Evolutionary conservation across 2,329 filamentous ascomycete species (phyloP).

Genomic region (Erysiphe pulchra): DNA sequence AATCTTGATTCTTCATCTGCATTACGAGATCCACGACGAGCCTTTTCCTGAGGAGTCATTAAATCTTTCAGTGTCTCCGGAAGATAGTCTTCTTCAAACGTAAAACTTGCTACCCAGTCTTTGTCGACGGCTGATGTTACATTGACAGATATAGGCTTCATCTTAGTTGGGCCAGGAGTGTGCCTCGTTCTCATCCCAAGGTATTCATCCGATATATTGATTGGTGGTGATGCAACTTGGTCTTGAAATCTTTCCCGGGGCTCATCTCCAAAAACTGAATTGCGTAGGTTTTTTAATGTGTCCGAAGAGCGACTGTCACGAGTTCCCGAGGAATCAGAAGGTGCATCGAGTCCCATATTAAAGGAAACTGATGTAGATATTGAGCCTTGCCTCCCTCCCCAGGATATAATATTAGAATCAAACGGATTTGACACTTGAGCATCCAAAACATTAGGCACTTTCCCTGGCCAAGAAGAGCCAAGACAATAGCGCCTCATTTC

Average conservation of each 20-base stretch:
- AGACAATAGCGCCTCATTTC: constrained; percentile 34
- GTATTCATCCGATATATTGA: constrained; percentile 26
- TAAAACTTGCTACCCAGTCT: constrained; percentile 42
- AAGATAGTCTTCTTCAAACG: constrained; percentile 73
- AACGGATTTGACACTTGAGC: constrained; percentile 84
- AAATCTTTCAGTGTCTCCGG: constrained; percentile 45
- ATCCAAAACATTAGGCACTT: constrained; percentile 67
- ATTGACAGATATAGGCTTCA: constrained; percentile 44
- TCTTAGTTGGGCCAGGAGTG: constrained; percentile 38
- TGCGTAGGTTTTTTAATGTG: constrained; percentile 36
- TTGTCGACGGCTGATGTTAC: constrained; percentile 32
- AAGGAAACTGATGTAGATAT: constrained; percentile 83
- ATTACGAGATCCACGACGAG: constrained; percentile 32
- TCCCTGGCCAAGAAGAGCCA: constrained; percentile 46
- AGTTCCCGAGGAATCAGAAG: constrained; percentile 44
- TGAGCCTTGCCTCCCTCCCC: constrained; percentile 68
- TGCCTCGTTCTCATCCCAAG: constrained; percentile 47
- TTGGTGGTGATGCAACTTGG: constrained; percentile 18
- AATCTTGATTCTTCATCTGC: constrained; percentile 24
- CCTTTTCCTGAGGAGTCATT: constrained; percentile 40
- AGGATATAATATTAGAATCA: constrained; percentile 84
- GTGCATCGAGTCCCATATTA: constrained; percentile 72
- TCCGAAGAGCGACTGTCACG: constrained; percentile 35
- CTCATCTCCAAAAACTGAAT: constrained; percentile 35
- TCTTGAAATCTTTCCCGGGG: constrained; percentile 36